Evolutionary conservation across 768 basidiomycete genomes (phyloP).

Genomic region (Astraeus odoratus): DNA sequence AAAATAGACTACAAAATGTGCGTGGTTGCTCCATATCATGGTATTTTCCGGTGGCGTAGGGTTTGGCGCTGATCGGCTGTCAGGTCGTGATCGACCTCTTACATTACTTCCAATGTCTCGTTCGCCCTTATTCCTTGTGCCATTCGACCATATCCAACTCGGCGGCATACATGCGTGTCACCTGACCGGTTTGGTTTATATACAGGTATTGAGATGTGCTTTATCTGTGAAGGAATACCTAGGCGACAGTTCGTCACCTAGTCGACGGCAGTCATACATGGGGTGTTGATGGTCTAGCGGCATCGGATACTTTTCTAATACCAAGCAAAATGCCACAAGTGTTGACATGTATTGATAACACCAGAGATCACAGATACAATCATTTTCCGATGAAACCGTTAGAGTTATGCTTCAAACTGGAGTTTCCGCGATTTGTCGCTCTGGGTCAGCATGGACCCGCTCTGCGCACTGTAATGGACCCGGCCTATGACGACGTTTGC

Average conservation of each 20-base stretch:
- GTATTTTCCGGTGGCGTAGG: slow-evolving; percentile 15
- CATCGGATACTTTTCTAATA: no score
- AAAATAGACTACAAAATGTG: slow-evolving; percentile 80
- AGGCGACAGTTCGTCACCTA: background rate
- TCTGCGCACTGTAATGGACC: no score
- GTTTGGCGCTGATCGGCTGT: slow-evolving; percentile 55
- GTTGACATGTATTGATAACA: no score
- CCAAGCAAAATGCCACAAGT: no score
- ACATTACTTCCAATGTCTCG: background rate
- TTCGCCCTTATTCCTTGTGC: slow-evolving; percentile 6
- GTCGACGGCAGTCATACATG: background rate
- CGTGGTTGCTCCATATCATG: slow-evolving; percentile 34
- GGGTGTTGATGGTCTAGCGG: no score
- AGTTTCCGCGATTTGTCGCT: no score
- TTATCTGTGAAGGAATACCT: background rate
- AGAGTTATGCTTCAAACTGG: no score
- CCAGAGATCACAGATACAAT: no score
- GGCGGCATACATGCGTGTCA: background rate
- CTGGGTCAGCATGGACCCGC: no score
- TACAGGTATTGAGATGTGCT: slow-evolving; percentile 23
- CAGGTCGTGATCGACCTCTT: slow-evolving; percentile 55
- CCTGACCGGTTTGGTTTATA: slow-evolving; percentile 7
- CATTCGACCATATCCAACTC: slow-evolving; percentile 4
- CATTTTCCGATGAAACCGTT: no score
- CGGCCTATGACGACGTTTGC: no score